Conservation (phyloP, 208 protist species). For the Leishmania tropica region DNA sequence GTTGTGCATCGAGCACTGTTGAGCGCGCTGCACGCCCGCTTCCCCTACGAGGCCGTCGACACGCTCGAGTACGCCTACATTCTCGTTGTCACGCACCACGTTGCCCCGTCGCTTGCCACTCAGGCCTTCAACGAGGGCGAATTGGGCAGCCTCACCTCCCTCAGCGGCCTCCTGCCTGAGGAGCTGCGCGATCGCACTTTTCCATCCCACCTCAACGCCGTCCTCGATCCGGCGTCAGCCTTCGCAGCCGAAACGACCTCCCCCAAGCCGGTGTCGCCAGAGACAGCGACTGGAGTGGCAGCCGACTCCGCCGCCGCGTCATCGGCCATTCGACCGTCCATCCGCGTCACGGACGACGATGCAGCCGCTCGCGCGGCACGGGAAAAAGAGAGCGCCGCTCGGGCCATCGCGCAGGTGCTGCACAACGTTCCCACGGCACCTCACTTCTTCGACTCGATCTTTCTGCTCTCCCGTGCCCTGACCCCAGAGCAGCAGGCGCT, state of each 20-base stretch:
- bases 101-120: constrained; percentile 31
- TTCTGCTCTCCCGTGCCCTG: constrained; percentile 61
- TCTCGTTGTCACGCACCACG: constrained; percentile 62
- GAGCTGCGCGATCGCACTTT: constrained; percentile 61
- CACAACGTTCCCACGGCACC: neutral
- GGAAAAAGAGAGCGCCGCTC: neutral
- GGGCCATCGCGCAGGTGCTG: neutral
- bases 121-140: constrained; percentile 36
- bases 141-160: constrained; percentile 33
- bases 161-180: constrained; percentile 42
- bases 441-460: constrained; percentile 60
- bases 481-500: constrained; percentile 31
- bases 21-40: constrained; percentile 46
- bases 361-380: neutral
- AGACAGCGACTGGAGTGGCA: constrained; percentile 2
- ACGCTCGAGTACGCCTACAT: constrained; percentile 72
- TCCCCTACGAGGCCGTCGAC: constrained; percentile 65
- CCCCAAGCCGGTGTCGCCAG: neutral
- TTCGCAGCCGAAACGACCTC: neutral
- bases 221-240: constrained; percentile 33
- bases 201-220: constrained; percentile 56
- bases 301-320: neutral
- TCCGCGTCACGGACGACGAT: constrained; percentile 21
- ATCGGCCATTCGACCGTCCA: constrained; percentile 5
- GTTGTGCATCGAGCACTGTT: constrained; percentile 66